Conservation (phyloP, 148 eudicot species). For the Selenicereus undatus region DNA sequence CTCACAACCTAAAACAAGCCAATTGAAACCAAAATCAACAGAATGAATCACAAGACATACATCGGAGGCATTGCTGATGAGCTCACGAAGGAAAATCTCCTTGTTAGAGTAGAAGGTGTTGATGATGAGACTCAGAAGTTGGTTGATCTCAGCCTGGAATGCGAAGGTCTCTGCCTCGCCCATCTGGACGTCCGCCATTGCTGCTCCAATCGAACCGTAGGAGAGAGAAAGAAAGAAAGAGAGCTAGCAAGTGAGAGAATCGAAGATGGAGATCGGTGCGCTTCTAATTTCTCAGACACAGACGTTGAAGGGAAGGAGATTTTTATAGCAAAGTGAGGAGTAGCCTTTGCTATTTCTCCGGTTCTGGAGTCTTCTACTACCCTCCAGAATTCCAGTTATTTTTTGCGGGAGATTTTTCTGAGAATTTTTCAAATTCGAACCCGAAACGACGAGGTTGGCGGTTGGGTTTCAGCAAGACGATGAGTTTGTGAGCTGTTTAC, state of each 20-base stretch:
- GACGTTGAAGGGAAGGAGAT: not conserved
- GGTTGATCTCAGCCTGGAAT: slow-evolving; percentile 89
- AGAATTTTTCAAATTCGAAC: not conserved
- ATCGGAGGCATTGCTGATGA: slow-evolving; percentile 78
- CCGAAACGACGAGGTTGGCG: not conserved
- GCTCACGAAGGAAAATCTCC: slow-evolving; percentile 85
- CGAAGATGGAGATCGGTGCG: not conserved
- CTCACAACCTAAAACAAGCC: not conserved
- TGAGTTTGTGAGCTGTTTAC: not conserved
- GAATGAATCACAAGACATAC: slow-evolving; percentile 23
- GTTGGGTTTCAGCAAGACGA: not conserved
- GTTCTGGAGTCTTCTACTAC: slow-evolving; percentile 44
- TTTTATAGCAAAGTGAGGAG: slow-evolving; percentile 18
- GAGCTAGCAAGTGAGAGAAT: slow-evolving; percentile 3
- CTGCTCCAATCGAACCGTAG: slow-evolving; percentile 2
- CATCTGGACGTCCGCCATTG: slow-evolving; percentile 70
- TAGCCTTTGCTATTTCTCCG: not conserved
- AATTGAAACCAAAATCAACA: not conserved
- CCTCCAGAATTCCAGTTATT: slow-evolving; percentile 19
- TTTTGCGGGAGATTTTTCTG: slow-evolving; percentile 18
- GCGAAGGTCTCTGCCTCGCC: slow-evolving; percentile 78
- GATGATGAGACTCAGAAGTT: slow-evolving; percentile 76
- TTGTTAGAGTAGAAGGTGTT: slow-evolving; percentile 93
- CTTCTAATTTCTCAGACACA: not conserved
- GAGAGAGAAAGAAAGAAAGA: not conserved